A percentile compares a stretch with the other conserved stretches of the same genome.
Conservation (phyloP, 2,329 filamentous ascomycete species). For the Curvularia eragrostidis region DNA sequence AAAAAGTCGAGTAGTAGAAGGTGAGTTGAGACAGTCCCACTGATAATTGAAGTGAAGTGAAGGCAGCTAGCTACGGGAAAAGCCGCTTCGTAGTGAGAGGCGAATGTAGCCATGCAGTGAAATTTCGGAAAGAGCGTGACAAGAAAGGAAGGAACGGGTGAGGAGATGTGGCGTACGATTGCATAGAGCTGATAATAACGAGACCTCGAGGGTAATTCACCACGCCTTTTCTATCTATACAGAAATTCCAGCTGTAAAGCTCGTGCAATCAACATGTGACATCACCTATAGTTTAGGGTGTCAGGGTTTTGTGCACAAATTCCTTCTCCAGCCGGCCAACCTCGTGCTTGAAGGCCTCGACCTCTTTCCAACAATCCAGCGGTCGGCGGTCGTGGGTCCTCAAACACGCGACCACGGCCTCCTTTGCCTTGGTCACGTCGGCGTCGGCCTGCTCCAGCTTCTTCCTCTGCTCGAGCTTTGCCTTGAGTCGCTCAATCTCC, state of each 20-base stretch:
- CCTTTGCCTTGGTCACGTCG: slow-evolving; percentile 74
- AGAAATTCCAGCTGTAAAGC: slow-evolving; percentile 14
- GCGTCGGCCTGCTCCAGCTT: slow-evolving; percentile 70
- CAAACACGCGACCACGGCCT: slow-evolving; percentile 80
- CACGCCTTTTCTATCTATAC: slow-evolving; percentile 33
- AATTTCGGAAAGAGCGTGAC: neutral
- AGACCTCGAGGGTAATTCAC: slow-evolving; percentile 14
- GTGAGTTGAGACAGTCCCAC: neutral
- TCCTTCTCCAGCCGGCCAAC: slow-evolving; percentile 83
- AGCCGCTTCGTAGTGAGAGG: neutral
- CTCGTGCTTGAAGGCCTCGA: slow-evolving; percentile 87
- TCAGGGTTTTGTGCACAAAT: slow-evolving; percentile 80
- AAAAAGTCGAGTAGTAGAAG: neutral
- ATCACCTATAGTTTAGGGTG: slow-evolving; percentile 52
- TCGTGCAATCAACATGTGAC: neutral
- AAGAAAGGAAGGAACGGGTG: neutral
- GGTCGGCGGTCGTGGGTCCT: slow-evolving; percentile 83
- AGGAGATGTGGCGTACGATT: neutral
- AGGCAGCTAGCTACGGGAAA: neutral
- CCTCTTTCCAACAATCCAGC: slow-evolving; percentile 93
- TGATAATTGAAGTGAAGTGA: neutral
- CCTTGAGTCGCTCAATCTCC: slow-evolving; percentile 64
- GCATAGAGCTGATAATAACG: slow-evolving; percentile 1
- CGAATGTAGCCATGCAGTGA: neutral
- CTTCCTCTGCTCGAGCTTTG: slow-evolving; percentile 60